Conservation (phyloP, 2,329 filamentous ascomycete genomes). For the Penicillium sp. region DNA sequence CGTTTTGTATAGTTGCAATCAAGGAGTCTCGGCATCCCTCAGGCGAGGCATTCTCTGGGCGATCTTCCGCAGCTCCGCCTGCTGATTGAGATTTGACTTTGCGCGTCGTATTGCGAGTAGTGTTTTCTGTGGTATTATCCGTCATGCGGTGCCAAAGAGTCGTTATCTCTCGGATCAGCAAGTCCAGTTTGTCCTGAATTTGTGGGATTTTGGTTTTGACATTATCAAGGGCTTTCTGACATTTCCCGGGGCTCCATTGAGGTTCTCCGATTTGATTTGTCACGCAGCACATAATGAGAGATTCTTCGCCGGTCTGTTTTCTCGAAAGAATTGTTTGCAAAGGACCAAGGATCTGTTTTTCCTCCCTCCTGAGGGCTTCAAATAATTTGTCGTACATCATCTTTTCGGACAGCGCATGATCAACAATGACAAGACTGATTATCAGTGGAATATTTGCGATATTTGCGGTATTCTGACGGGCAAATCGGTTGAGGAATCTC, state of each 20-base stretch:
- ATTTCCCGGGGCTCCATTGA: constrained; percentile 26
- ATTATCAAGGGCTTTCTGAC: constrained; percentile 9
- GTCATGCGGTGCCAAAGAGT: not conserved
- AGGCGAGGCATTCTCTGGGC: not conserved
- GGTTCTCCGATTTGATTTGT: constrained; percentile 33
- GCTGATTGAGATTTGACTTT: not conserved
- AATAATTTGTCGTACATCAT: constrained; percentile 57
- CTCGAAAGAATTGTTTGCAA: constrained; percentile 49
- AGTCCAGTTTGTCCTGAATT: not conserved
- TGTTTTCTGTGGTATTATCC: not conserved
- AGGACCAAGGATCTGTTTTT: constrained; percentile 26
- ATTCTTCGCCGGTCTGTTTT: constrained; percentile 23
- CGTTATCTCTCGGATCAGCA: not conserved
- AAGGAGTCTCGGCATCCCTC: not conserved
- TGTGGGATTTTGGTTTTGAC: not conserved
- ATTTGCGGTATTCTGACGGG: constrained; percentile 48
- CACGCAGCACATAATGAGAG: constrained; percentile 49
- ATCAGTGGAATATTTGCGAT: constrained; percentile 47
- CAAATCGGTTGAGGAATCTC: constrained; percentile 55
- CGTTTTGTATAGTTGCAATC: not conserved
- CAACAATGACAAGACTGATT: constrained; percentile 47
- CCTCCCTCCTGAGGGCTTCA: constrained; percentile 47
- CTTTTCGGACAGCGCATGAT: constrained; percentile 50
- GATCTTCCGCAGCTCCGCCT: not conserved
- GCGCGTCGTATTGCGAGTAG: not conserved